A percentile compares a stretch with the other conserved stretches of the same genome.
These are phyloP conservation scores for Sungouiella thailandica DNA, from an alignment of 805 yeast genomes.

Conservation along the genomic window DNA sequence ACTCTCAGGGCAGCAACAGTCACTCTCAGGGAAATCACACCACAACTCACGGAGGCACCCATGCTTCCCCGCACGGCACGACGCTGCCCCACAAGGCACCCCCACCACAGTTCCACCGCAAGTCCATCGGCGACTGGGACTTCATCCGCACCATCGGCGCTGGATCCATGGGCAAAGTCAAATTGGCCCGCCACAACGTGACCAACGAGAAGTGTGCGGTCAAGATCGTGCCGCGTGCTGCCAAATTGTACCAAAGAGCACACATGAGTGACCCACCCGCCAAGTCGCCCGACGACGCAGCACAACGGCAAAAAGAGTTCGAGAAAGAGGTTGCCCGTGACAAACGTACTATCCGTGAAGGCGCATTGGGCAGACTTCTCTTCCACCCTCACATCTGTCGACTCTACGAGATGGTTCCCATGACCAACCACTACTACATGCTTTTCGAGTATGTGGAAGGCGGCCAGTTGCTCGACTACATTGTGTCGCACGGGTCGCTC, in stretches of 20 bases:
- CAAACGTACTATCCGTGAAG: conserved; percentile 89
- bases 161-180: conserved; percentile 99
- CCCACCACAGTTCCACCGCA: conserved; percentile 64
- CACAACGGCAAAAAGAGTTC: conserved; percentile 61
- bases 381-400: conserved; percentile 92
- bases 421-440: conserved; percentile 97
- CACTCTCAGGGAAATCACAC: conserved; percentile 1
- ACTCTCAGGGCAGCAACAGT: no score
- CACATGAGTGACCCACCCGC: conserved; percentile 69
- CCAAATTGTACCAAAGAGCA: conserved; percentile 66
- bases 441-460: conserved; percentile 95
- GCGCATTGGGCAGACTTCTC: conserved; percentile 83
- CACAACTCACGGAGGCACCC: conserved; percentile 1
- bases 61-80: neutral
- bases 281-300: conserved; percentile 49
- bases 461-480: conserved; percentile 95
- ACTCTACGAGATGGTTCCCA: conserved; percentile 87
- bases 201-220: conserved; percentile 86
- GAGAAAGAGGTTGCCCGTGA: conserved; percentile 87
- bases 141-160: conserved; percentile 94
- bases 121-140: conserved; percentile 95
- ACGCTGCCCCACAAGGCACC: neutral
- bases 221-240: conserved; percentile 88
- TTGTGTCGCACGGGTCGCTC: conserved; percentile 91
- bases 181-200: conserved; percentile 78